Evolutionary conservation across 2,329 filamentous ascomycete species (phyloP).

Genomic region (Alternaria dauci): DNA sequence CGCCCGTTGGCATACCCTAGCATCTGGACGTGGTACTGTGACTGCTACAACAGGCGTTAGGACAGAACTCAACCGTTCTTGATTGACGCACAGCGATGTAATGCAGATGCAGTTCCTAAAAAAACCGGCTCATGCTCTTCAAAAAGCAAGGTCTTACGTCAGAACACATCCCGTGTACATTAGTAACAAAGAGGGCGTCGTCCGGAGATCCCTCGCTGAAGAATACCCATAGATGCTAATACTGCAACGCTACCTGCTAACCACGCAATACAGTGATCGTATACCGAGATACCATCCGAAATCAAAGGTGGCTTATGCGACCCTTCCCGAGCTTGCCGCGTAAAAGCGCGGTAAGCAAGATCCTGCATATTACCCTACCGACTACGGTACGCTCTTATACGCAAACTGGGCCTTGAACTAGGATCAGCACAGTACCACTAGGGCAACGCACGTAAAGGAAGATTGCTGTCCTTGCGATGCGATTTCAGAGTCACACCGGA

Average conservation of each 20-base stretch:
- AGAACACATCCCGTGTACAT: background rate
- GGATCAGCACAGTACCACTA: slow-evolving; percentile 1
- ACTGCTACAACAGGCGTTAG: background rate
- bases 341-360: slow-evolving; percentile 1
- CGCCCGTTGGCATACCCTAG: slow-evolving; percentile 19
- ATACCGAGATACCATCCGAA: background rate
- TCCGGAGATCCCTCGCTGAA: background rate
- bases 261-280: background rate
- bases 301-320: background rate
- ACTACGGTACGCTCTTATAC: background rate
- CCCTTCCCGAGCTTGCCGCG: background rate
- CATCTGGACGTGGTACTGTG: background rate
- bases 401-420: background rate
- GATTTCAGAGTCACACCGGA: slow-evolving; percentile 9
- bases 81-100: background rate
- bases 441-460: slow-evolving; percentile 1
- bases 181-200: background rate
- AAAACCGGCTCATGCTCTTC: background rate
- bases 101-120: background rate
- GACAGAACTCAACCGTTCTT: background rate
- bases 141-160: background rate
- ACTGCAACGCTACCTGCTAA: background rate
- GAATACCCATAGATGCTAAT: background rate
- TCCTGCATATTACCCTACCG: background rate
- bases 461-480: slow-evolving; percentile 18